These are phyloP conservation scores for Entoloma clypeatum DNA, from an alignment of 1,284 basidiomycete genomes.

Conservation along the genomic window DNA sequence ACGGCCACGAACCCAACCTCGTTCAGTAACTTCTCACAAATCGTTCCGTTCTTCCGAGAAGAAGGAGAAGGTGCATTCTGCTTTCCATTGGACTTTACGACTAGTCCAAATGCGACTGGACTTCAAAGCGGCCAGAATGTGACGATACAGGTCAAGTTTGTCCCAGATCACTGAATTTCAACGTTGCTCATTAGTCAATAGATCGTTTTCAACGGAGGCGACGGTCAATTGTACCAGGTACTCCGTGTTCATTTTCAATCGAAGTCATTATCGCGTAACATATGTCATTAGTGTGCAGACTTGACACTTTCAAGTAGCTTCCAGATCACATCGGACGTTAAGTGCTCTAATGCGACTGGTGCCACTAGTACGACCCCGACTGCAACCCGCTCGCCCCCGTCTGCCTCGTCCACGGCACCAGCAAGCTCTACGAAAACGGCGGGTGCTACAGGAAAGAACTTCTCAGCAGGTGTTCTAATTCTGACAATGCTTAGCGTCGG, in stretches of 20 bases:
- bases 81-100: constrained; percentile 54
- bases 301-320: constrained; percentile 55
- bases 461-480: constrained; percentile 4
- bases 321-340: constrained; percentile 30
- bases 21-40: constrained; percentile 57
- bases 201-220: constrained; percentile 60
- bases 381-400: neutral
- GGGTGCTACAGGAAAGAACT: neutral
- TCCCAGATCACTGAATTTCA: neutral
- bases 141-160: constrained; percentile 45
- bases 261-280: neutral
- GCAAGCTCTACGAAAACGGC: constrained; percentile 6
- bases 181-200: constrained; percentile 19
- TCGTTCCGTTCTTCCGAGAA: constrained; percentile 50
- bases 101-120: constrained; percentile 50
- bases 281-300: constrained; percentile 59
- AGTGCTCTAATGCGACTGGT: constrained; percentile 34
- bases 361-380: constrained; percentile 10
- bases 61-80: constrained; percentile 56
- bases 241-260: neutral
- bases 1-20: constrained; percentile 51
- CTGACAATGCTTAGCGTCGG: constrained; percentile 6
- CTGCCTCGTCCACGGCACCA: constrained; percentile 3
- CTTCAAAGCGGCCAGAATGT: constrained; percentile 54
- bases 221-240: constrained; percentile 62